These are phyloP conservation scores for Boletellus ananiceps DNA, from an alignment of 768 basidiomycete genomes.

Conservation along the genomic window DNA sequence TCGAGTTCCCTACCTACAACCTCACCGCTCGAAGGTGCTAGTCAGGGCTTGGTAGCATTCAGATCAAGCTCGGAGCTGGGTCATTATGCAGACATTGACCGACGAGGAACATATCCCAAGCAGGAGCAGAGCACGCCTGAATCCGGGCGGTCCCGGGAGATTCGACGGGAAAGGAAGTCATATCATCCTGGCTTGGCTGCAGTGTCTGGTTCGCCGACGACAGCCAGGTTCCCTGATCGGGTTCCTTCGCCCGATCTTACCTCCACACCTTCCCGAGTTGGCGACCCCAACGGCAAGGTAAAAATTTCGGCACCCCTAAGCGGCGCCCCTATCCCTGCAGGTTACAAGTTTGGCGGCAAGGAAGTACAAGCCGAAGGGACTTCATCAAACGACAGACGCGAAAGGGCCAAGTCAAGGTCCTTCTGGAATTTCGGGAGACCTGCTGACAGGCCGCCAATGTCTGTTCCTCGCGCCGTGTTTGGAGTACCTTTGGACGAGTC, in stretches of 20 bases:
- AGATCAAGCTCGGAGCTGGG: conserved; percentile 81
- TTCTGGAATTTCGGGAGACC: conserved; percentile 91
- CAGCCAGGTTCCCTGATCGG: conserved; percentile 32
- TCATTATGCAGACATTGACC: conserved; percentile 66
- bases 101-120: conserved; percentile 26
- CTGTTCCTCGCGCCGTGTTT: conserved; percentile 72
- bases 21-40: conserved; percentile 39
- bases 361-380: conserved; percentile 46
- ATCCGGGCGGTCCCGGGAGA: conserved; percentile 46
- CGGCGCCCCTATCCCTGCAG: conserved; percentile 79
- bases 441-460: conserved; percentile 39
- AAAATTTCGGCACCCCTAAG: conserved; percentile 90
- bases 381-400: conserved; percentile 62
- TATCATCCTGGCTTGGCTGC: conserved; percentile 55
- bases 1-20: conserved; percentile 55
- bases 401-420: conserved; percentile 87
- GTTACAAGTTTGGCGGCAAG: conserved; percentile 87
- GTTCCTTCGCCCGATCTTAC: conserved; percentile 47
- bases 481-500: conserved; percentile 85
- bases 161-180: conserved; percentile 54
- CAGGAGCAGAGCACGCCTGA: conserved; percentile 51
- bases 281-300: conserved; percentile 57
- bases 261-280: conserved; percentile 45
- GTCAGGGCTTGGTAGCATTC: conserved; percentile 29
- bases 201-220: conserved; percentile 45